Evolutionary conservation across 805 yeast species (phyloP).

Genomic region (Wickerhamiella sorbophila): DNA sequence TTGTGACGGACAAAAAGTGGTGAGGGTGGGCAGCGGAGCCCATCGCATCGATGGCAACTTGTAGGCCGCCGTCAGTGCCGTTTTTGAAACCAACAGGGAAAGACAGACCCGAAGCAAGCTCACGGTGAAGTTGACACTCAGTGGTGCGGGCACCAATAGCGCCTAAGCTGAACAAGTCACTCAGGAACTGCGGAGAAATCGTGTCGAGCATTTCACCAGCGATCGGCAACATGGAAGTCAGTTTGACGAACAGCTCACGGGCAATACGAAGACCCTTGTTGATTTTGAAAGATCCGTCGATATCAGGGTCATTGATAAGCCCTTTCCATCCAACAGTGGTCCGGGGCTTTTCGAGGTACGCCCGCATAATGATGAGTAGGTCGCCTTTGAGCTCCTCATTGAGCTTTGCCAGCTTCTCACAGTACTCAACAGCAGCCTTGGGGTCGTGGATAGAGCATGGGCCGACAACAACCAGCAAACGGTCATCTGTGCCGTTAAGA

Average conservation of each 20-base stretch:
- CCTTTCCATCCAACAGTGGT: constrained; percentile 99
- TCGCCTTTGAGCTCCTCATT: constrained; percentile 56
- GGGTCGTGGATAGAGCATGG: constrained; percentile 98
- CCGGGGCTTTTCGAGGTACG: constrained; percentile 94
- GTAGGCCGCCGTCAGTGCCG: constrained; percentile 92
- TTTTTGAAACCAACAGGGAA: constrained; percentile 98
- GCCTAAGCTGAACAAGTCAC: constrained; percentile 88
- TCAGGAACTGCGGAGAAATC: constrained; percentile 87
- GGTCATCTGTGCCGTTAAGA: constrained; percentile 70
- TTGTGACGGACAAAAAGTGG: constrained; percentile 88
- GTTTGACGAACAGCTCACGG: constrained; percentile 68
- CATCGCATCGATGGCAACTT: constrained; percentile 89
- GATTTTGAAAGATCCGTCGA: constrained; percentile 82
- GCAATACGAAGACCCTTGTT: constrained; percentile 88
- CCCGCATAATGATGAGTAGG: constrained; percentile 85
- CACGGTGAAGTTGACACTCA: constrained; percentile 94
- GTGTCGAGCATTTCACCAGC: constrained; percentile 98
- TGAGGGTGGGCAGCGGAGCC: constrained; percentile 87
- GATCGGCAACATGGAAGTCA: constrained; percentile 75
- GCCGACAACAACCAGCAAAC: constrained; percentile 80
- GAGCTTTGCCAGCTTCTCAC: constrained; percentile 44
- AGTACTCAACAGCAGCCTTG: constrained; percentile 80
- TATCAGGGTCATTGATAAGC: constrained; percentile 90
- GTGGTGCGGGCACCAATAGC: constrained; percentile 99
- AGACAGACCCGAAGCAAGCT: constrained; percentile 87